Evolutionary conservation across 2,329 filamentous ascomycete species (phyloP).

Genomic region (Blastomyces parvus): DNA sequence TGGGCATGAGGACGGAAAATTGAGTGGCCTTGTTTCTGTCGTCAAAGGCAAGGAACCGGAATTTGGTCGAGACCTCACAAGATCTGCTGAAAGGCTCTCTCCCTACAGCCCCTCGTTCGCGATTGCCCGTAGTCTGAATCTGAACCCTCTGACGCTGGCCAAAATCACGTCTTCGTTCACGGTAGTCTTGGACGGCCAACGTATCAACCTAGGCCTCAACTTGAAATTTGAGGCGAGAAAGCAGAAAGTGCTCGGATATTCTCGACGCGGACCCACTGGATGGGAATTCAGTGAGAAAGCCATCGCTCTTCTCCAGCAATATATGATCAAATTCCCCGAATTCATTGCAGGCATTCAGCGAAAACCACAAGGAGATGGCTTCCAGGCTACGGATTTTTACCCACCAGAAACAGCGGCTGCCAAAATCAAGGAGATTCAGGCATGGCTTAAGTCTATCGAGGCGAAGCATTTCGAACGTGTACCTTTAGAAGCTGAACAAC

Average conservation of each 20-base stretch:
- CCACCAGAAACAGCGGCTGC: constrained; percentile 59
- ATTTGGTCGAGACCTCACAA: constrained; percentile 67
- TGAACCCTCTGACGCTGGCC: constrained; percentile 81
- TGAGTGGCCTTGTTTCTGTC: constrained; percentile 67
- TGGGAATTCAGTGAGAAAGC: constrained; percentile 95
- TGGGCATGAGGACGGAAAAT: constrained; percentile 63
- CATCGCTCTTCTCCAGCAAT: constrained; percentile 68
- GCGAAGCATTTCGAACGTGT: constrained; percentile 89
- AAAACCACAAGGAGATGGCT: constrained; percentile 77
- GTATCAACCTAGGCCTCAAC: constrained; percentile 86
- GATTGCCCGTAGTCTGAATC: constrained; percentile 69
- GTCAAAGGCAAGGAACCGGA: constrained; percentile 66
- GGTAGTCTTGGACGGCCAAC: constrained; percentile 69
- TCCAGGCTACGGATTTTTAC: constrained; percentile 79
- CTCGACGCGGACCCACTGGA: constrained; percentile 70
- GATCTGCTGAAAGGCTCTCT: constrained; percentile 57
- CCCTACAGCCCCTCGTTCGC: constrained; percentile 79
- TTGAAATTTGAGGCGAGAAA: constrained; percentile 95
- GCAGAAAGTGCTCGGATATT: constrained; percentile 91
- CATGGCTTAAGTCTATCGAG: constrained; percentile 86
- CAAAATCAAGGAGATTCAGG: constrained; percentile 85
- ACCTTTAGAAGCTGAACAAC: constrained; percentile 90
- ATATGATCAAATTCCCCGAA: constrained; percentile 90
- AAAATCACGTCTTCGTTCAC: constrained; percentile 94
- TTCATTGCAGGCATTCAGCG: constrained; percentile 83